A percentile compares a stretch with the other conserved stretches of the same genome.
These are phyloP conservation scores for Gonium pectorale DNA, from an alignment of 139 green algal species.

Conservation along the genomic window DNA sequence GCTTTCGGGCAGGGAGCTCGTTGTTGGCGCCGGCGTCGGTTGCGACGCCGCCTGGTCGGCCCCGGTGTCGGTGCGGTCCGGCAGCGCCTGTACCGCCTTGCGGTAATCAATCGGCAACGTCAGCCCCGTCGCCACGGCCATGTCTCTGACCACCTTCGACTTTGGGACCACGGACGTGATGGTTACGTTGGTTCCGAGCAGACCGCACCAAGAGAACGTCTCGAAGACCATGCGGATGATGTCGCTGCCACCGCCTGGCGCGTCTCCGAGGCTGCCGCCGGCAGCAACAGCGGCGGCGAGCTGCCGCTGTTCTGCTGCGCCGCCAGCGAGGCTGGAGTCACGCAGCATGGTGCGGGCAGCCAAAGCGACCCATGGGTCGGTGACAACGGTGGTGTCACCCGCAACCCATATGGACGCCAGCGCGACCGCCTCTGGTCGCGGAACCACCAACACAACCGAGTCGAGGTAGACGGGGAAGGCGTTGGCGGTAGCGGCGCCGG, in stretches of 20 bases:
- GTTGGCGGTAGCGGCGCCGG: no score
- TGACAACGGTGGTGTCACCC: not conserved
- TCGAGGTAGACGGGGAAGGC: not conserved
- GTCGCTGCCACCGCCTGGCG: not conserved
- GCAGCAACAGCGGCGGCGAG: not conserved
- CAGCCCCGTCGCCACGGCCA: no score
- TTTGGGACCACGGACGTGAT: not conserved
- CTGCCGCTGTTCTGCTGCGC: no score
- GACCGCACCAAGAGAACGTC: not conserved
- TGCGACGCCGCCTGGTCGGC: no score
- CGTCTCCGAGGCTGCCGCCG: not conserved
- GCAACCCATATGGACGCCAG: not conserved
- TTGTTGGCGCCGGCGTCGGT: no score
- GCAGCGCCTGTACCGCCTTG: no score
- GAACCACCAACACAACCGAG: conserved; percentile 6
- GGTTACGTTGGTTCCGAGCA: conserved; percentile 7
- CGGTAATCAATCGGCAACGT: no score
- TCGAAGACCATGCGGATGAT: not conserved
- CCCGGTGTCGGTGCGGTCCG: no score
- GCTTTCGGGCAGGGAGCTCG: no score
- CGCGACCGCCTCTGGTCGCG: not conserved
- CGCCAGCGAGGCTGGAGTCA: not conserved
- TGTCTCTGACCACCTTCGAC: no score
- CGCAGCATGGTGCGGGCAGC: not conserved
- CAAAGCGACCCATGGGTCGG: not conserved